Percentiles rank a stretch among this genome's conserved stretches.
These are phyloP conservation scores for Pleurotus salmoneostramineus DNA, from an alignment of 768 basidiomycete species.

Conservation along the genomic window DNA sequence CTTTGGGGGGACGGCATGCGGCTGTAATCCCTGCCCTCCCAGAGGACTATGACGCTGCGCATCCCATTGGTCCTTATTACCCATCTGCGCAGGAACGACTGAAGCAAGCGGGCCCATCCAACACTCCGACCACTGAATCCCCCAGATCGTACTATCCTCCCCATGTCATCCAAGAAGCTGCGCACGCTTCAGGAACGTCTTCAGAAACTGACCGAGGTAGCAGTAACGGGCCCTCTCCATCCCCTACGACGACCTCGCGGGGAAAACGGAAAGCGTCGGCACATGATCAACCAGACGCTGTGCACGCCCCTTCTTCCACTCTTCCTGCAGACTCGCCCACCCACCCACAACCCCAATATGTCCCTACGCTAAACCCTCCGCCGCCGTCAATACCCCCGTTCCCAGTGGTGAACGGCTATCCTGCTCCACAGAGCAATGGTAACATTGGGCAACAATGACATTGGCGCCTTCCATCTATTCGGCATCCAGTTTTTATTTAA, in stretches of 20 bases:
- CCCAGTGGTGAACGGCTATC: conserved; percentile 74
- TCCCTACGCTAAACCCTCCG: conserved; percentile 7
- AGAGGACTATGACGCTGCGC: conserved; percentile 60
- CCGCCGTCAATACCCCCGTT: conserved; percentile 36
- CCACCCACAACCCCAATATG: not conserved
- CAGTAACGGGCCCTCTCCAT: conserved; percentile 1
- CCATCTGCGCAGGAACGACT: conserved; percentile 30
- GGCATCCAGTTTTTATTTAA: not conserved
- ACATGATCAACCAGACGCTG: not conserved
- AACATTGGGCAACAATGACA: conserved; percentile 7
- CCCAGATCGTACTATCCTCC: conserved; percentile 8
- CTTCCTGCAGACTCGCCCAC: not conserved
- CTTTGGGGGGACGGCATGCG: conserved; percentile 77
- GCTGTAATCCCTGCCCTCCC: conserved; percentile 78
- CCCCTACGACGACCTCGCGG: conserved; percentile 6
- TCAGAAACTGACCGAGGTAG: not conserved
- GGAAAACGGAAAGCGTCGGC: conserved; percentile 6
- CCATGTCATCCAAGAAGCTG: conserved; percentile 5
- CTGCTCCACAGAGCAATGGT: conserved; percentile 16
- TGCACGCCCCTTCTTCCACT: not conserved
- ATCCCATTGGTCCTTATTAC: conserved; percentile 44
- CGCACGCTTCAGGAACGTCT: not conserved
- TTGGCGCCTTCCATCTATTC: not conserved
- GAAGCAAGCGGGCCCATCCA: conserved; percentile 19
- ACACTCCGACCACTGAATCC: not conserved